These are phyloP conservation scores for Candida tunisiensis DNA, from an alignment of 1,139 yeast genomes.

Conservation along the genomic window DNA sequence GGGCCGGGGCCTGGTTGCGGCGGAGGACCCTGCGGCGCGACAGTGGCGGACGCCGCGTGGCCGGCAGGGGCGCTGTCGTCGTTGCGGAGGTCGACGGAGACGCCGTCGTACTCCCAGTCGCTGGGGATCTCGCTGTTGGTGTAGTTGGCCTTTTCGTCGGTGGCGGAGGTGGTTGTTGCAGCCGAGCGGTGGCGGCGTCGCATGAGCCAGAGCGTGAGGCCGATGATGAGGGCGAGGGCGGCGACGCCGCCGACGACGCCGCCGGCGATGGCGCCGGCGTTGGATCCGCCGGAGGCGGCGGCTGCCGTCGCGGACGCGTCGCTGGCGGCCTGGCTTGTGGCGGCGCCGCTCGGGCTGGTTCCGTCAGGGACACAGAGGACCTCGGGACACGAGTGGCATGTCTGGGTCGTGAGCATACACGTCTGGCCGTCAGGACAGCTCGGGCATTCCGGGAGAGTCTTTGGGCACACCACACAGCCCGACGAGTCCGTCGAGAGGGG, in stretches of 20 bases:
- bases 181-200: conserved; percentile 12
- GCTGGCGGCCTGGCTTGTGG: conserved; percentile 4
- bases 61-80: too few relatives aligned
- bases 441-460: conserved; percentile 12
- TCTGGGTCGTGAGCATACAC: conserved; percentile 15
- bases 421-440: conserved; percentile 11
- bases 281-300: conserved; percentile 1
- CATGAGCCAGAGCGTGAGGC: conserved; percentile 14
- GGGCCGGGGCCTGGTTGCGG: too few relatives aligned
- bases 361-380: conserved; percentile 8
- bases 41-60: too few relatives aligned
- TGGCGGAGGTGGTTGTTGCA: conserved; percentile 3
- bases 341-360: too few relatives aligned
- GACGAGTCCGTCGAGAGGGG: conserved; percentile 2
- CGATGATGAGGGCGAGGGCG: conserved; percentile 11
- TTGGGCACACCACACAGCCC: conserved; percentile 9
- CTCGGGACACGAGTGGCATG: conserved; percentile 15
- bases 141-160: conserved; percentile 1
- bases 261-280: conserved; percentile 21
- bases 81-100: too few relatives aligned
- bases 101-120: too few relatives aligned
- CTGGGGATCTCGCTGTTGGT: not conserved
- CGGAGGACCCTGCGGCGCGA: too few relatives aligned
- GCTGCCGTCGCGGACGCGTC: conserved; percentile 3
- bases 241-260: conserved; percentile 22